Base-by-base conservation (phyloP, 805 yeast species). In the Kazachstania martiniae region DNA sequence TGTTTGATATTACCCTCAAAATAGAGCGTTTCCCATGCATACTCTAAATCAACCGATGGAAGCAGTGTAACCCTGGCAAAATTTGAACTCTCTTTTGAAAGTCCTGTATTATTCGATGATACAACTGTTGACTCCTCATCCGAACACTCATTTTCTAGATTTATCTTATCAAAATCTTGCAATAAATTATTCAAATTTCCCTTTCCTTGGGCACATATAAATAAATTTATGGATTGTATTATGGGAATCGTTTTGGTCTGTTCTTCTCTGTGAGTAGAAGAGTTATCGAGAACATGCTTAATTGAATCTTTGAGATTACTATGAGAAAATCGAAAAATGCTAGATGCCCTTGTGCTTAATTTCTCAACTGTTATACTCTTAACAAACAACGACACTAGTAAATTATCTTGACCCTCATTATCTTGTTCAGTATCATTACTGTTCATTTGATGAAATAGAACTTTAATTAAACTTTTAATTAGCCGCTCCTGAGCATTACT, bases 1-100 rank as follows among this genome's bases (percentile, higher is more conserved):
- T 51, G 47, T 38, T 61, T 62, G 13, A 61, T 32, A 22, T 42
- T 33, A 5, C 38, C 37, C 6, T 53, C 58, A 35, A 59, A 57
- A 19, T 54, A 47, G 21, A 63, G 41, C 1, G 55, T 38, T 29
- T 55, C 58, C 68, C 68, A 63, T 4, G 50, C 30, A 5, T 47
- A 44, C 21, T 61, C 62, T 9, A 53, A 42, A 10, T 42, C 34
- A 4, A 41, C 34, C 8, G 51, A 44, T 5, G 68, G 68, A 13
- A 62, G 34, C 3, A 39, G 21, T 0, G 49, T 43, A 1, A 51
- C 33, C 8, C 37, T 43, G 4, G 42, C 34, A 14, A 41, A 33
- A 2, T 41, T 31, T 5, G 43, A 18, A 12, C 45, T 40, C 25
- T 51, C 46, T 29, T 29, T 38, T 3, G 47, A 42, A 14, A 46